phyloP scores from a whole-genome alignment of 2,329 filamentous ascomycete genomes.

The Aspergillus tanneri region DNA sequence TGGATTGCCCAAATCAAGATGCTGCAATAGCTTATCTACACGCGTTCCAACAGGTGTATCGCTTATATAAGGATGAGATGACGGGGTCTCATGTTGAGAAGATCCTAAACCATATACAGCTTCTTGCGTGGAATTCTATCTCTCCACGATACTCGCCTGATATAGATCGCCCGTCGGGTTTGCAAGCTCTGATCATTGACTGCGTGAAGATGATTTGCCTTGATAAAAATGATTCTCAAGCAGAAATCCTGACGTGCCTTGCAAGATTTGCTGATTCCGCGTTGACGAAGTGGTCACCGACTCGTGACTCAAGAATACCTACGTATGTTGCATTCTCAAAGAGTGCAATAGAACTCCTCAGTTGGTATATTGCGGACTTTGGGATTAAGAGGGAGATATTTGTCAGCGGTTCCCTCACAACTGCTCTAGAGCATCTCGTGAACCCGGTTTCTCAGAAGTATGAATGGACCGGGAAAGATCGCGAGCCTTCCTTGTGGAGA shows the following conservation, averaged over 20 bases:
- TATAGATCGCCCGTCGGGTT: slow-evolving; percentile 38
- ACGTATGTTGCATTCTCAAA: slow-evolving; percentile 91
- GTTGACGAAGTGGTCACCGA: slow-evolving; percentile 38
- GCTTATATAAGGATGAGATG: slow-evolving; percentile 66
- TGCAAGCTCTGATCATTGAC: slow-evolving; percentile 37
- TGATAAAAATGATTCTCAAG: slow-evolving; percentile 40
- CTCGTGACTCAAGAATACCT: slow-evolving; percentile 53
- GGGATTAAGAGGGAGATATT: slow-evolving; percentile 66
- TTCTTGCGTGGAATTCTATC: slow-evolving; percentile 70
- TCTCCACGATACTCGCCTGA: slow-evolving; percentile 41
- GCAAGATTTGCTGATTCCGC: slow-evolving; percentile 69
- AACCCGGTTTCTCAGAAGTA: slow-evolving; percentile 79
- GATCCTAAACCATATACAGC: slow-evolving; percentile 70
- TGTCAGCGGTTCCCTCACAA: slow-evolving; percentile 62
- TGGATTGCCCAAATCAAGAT: slow-evolving; percentile 67
- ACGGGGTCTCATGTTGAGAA: slow-evolving; percentile 60
- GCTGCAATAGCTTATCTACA: slow-evolving; percentile 83
- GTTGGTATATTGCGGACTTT: slow-evolving; percentile 41
- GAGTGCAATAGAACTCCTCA: slow-evolving; percentile 69
- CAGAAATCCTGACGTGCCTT: slow-evolving; percentile 46
- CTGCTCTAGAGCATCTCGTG: slow-evolving; percentile 65
- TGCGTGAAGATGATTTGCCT: slow-evolving; percentile 37
- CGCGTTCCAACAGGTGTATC: slow-evolving; percentile 73
- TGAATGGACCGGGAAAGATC: slow-evolving; percentile 68
- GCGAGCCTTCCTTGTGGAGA: slow-evolving; percentile 72